A percentile compares a stretch with the other conserved stretches of the same genome.
Evolutionary conservation across 345 rosid species (phyloP).

Genomic region (Salix koriyanagi): DNA sequence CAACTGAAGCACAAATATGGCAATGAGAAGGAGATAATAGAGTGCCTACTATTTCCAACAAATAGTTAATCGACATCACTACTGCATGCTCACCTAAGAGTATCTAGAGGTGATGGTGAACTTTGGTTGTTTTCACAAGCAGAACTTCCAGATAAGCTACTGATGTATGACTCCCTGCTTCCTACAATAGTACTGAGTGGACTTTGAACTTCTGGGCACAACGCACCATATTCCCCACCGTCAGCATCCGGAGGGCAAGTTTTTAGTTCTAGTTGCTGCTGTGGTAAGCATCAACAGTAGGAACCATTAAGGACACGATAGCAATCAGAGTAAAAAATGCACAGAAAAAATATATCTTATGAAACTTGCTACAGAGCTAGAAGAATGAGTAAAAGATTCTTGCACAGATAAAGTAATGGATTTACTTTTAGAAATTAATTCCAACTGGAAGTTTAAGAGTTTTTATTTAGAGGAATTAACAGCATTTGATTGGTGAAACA

Average conservation of each 20-base stretch:
- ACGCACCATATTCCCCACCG: slow-evolving; percentile 24
- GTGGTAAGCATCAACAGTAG: neutral
- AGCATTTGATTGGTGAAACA: neutral
- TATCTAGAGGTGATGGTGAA: slow-evolving; percentile 31
- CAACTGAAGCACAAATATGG: slow-evolving; percentile 23
- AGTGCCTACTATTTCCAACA: neutral
- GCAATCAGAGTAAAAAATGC: slow-evolving; percentile 1
- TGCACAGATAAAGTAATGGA: neutral
- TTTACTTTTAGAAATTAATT: neutral
- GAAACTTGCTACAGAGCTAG: neutral
- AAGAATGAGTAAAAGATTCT: no score
- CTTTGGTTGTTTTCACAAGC: slow-evolving; percentile 21
- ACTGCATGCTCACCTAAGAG: slow-evolving; percentile 26
- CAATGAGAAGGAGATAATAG: slow-evolving; percentile 11
- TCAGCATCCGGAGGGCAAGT: slow-evolving; percentile 18
- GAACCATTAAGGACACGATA: neutral
- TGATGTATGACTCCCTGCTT: slow-evolving; percentile 30
- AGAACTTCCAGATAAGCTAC: slow-evolving; percentile 37
- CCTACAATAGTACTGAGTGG: slow-evolving; percentile 29
- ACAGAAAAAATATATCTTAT: neutral
- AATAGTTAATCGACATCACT: slow-evolving; percentile 3
- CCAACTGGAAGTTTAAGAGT: neutral
- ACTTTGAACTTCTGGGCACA: slow-evolving; percentile 42
- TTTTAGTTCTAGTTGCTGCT: slow-evolving; percentile 32
- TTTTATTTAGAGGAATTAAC: slow-evolving; percentile 7